Base-by-base conservation (phyloP, 164 flowering plant species). In the Aristolochia fimbriata region DNA sequence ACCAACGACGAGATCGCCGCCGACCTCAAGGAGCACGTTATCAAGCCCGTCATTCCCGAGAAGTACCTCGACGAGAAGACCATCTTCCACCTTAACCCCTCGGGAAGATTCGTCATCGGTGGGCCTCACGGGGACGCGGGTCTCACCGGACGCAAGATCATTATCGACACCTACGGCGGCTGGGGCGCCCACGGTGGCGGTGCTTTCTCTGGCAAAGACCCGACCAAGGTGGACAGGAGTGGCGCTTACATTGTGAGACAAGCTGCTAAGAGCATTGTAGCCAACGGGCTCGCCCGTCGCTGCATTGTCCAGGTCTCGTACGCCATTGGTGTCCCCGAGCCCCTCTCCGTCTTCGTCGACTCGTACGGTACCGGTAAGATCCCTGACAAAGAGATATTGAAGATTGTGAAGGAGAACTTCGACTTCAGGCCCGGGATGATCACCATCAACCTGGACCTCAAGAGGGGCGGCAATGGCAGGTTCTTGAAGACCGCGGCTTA, bases 131-230 rank as follows among this genome's bases (percentile, higher is more conserved):
- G 91, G 60, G 91, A 85, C 70, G 91, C 91, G 4, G 91, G 91
- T 60, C 86, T 85, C 62, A 85, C 91, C 3, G 91, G 91, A 17
- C 76, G 91, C 27, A 85, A 85, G 77, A 85, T 85, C 79, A 83
- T 85, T 65, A 79, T 84, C 15, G 90, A 84, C 67, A 84, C 90
- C 51, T 84, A 84, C 58, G 90, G 90, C 57, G 90, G 90, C 5
- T 84, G 90, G 90, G 90, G 90, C 64, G 90, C 90, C 58, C 90
- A 84, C 37, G 90, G 90, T 24, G 90, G 90, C 52, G 90, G 90
- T 71, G 90, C 90, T 31, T 84, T 84, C 82, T 84, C 90, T 0
- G 90, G 90, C 7, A 84, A 84, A 70, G 90, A 84, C 70, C 90
- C 90, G 2, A 80, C 86, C 62, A 84, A 84, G 84, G 90, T 84